These are phyloP conservation scores for Vitis riparia DNA, from an alignment of 164 flowering plant species.

Conservation along the genomic window DNA sequence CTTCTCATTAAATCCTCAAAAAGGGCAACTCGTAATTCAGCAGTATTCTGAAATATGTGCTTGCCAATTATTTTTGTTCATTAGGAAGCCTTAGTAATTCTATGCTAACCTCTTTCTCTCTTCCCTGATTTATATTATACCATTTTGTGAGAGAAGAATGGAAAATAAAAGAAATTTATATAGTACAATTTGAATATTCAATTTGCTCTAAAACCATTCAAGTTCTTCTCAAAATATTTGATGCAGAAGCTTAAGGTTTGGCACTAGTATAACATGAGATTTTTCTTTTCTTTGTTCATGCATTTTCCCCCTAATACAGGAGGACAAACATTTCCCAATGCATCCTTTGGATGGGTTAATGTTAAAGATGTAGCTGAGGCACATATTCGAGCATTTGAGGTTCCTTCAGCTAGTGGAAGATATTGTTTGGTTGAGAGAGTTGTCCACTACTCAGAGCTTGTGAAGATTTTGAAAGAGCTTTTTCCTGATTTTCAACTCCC, in stretches of 20 bases:
- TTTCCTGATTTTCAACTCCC: constrained; percentile 37
- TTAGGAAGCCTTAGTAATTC: no score
- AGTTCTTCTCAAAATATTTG: neutral
- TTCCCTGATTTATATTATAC: no score
- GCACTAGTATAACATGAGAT: neutral
- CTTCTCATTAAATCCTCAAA: neutral
- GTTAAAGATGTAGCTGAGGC: constrained; percentile 47
- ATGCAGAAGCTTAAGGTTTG: neutral
- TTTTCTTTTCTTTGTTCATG: neutral
- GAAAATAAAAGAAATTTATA: no score
- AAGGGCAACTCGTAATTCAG: no score
- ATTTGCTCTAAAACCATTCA: no score
- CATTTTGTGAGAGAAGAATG: no score
- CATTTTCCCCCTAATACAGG: constrained; percentile 19
- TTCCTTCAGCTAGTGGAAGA: constrained; percentile 42
- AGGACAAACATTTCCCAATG: constrained; percentile 34
- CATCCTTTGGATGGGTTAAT: constrained; percentile 36
- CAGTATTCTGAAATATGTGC: neutral
- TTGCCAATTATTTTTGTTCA: neutral
- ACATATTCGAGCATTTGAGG: constrained; percentile 44
- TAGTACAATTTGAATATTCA: no score
- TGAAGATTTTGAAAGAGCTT: constrained; percentile 27
- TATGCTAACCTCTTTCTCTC: no score
- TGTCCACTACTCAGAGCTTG: constrained; percentile 33
- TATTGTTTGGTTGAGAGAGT: constrained; percentile 37